These are phyloP conservation scores for Thymus quinquecostatus DNA, from an alignment of 257 asterid genomes.

Conservation along the genomic window DNA sequence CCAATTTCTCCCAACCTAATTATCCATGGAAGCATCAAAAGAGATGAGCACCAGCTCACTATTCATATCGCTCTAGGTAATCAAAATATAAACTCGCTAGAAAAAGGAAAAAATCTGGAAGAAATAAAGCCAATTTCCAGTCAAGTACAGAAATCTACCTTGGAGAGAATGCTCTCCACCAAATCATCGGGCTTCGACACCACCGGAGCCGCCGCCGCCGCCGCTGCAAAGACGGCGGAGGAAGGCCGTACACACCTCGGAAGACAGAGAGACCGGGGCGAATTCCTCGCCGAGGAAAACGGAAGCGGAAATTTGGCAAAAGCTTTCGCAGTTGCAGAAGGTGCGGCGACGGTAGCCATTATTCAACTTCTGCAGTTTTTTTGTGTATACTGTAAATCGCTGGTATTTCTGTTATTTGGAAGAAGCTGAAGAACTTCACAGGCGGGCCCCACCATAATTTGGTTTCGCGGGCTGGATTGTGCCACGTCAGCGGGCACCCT, in stretches of 20 bases:
- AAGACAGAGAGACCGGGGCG: slow-evolving; percentile 23
- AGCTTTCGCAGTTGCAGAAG: slow-evolving; percentile 44
- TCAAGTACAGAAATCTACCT: slow-evolving; percentile 43
- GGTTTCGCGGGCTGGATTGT: slow-evolving; percentile 19
- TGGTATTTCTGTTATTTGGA: neutral
- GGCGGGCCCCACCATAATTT: slow-evolving; percentile 13
- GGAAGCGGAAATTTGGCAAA: slow-evolving; percentile 36
- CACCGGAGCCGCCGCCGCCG: slow-evolving; percentile 47
- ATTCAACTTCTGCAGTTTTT: neutral
- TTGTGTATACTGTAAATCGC: neutral
- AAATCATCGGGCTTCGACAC: slow-evolving; percentile 57
- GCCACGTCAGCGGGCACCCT: slow-evolving; percentile 36
- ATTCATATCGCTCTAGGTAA: neutral
- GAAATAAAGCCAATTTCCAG: neutral
- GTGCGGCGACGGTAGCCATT: slow-evolving; percentile 34
- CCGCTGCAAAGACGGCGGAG: slow-evolving; percentile 46
- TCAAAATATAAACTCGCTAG: neutral
- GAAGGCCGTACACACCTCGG: slow-evolving; percentile 26
- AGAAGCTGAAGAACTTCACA: neutral
- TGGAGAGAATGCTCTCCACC: slow-evolving; percentile 60
- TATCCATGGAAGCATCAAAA: neutral
- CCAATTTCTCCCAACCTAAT: neutral
- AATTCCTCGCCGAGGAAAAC: slow-evolving; percentile 24
- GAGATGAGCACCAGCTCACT: neutral
- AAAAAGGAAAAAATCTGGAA: neutral